Base-by-base conservation (phyloP, 2,329 filamentous ascomycete genomes). In the Neofusicoccum kwambonambiense region DNA sequence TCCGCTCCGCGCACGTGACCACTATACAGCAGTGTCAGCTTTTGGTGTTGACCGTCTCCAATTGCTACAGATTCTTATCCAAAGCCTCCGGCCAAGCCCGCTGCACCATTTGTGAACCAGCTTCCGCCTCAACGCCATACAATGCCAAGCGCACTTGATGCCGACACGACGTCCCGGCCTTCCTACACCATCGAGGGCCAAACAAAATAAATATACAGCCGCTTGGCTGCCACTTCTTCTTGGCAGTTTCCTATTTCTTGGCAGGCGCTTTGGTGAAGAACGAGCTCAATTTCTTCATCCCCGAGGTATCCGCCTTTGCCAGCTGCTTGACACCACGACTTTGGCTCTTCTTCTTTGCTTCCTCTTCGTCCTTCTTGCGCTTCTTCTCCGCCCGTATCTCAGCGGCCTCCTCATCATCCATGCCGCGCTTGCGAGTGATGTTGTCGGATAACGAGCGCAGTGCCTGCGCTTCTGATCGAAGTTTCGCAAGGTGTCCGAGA, bases 211-310 rank as follows among this genome's bases (percentile, higher is more conserved):
- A 60, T 39, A 39, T 39, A 12, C 11, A 39, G 11, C 37, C 4
- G 11, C 37, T 39, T 39, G 37, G 37, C 11, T 39, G 39, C 41
- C 8, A 3, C n/a, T 5, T 35, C 9, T 37, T 42, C 52, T 42
- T 31, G 39, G 54, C 39, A 17, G 13, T 13, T 37, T 34, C 41
- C 50, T 50, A 64, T 66, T 70, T 72, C 70, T 77, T 78, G 34
- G 62, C 67, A 8, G 71, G 68, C 62, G 79, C 80, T 79, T 94
- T 96, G 66, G 87, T 87, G 77, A 99, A 99, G 79, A 99, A 99
- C 67, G 89, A 86, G 74, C 91, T 97, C 86, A 99, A 86, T 82
- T 98, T 99, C 84, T 91, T 95, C 95, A 99, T 99, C 1, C 95
- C 95, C 22, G 80, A 87, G 0, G 90, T 93, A 78, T 98, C 91